Percentiles rank a stretch among this genome's conserved stretches.
Conservation (phyloP, 192 early-diverging fungal species). For the Backusella australiensis region DNA sequence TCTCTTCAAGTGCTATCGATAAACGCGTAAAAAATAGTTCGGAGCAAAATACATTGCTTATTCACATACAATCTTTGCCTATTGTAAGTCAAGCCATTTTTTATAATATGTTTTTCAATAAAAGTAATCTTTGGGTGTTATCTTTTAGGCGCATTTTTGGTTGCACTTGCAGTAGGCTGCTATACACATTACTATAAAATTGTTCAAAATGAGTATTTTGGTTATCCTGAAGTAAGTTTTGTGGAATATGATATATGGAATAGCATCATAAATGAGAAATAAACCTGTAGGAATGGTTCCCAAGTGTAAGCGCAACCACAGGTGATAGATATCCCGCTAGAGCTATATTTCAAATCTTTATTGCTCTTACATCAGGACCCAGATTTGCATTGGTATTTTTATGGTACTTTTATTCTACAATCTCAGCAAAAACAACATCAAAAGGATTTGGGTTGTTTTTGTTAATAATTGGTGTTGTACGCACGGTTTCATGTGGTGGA, state of each 20-base stretch:
- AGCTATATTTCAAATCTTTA: slow-evolving; percentile 74
- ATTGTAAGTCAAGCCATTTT: slow-evolving; percentile 13
- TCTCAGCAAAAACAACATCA: slow-evolving; percentile 18
- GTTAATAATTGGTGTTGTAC: slow-evolving; percentile 48
- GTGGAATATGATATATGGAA: neutral
- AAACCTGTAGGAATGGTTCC: slow-evolving; percentile 65
- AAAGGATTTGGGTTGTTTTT: slow-evolving; percentile 37
- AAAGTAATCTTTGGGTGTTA: neutral
- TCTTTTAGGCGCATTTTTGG: slow-evolving; percentile 58
- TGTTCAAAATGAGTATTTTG: slow-evolving; percentile 73
- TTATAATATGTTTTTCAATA: neutral
- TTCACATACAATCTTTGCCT: slow-evolving; percentile 23
- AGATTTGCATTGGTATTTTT: slow-evolving; percentile 49
- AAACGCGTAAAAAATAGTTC: slow-evolving; percentile 8
- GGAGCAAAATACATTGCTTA: slow-evolving; percentile 20
- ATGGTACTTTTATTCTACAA: slow-evolving; percentile 43
- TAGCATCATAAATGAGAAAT: slow-evolving; percentile 8
- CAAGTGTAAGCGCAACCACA: slow-evolving; percentile 77
- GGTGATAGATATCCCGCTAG: slow-evolving; percentile 79
- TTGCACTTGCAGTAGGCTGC: slow-evolving; percentile 65
- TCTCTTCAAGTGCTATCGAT: neutral
- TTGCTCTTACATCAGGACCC: slow-evolving; percentile 69
- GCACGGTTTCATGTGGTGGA: slow-evolving; percentile 76
- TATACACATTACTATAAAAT: slow-evolving; percentile 80
- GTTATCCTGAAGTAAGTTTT: slow-evolving; percentile 64